Evolutionary conservation across 2,329 filamentous ascomycete species (phyloP).

Genomic region (Epichloe hybrida): DNA sequence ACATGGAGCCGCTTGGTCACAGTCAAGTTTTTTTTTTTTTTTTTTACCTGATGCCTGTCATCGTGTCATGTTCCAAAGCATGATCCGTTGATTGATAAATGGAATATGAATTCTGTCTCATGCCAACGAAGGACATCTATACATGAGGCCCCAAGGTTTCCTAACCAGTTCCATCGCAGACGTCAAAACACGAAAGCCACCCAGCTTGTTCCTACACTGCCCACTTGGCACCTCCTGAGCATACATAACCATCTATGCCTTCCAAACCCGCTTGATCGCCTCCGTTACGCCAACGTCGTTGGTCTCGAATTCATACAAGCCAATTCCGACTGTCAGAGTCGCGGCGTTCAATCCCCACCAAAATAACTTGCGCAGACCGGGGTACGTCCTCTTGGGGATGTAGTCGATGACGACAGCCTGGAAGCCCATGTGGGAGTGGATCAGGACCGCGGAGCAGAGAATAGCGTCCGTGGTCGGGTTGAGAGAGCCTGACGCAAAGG

Average conservation of each 20-base stretch:
- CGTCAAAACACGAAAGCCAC: background rate
- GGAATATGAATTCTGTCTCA: conserved; percentile 6
- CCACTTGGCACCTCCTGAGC: background rate
- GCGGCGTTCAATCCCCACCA: conserved; percentile 67
- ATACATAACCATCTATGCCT: conserved; percentile 39
- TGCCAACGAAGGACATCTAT: conserved; percentile 9
- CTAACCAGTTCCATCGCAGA: background rate
- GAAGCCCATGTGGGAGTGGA: conserved; percentile 95
- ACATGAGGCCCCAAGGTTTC: conserved; percentile 1
- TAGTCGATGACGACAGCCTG: conserved; percentile 87
- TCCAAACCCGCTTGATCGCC: conserved; percentile 80
- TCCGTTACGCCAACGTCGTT: conserved; percentile 94
- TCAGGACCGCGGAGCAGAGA: conserved; percentile 67
- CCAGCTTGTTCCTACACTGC: background rate
- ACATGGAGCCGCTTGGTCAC: too few species aligned
- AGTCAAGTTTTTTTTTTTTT: too few species aligned
- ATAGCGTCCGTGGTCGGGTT: conserved; percentile 82
- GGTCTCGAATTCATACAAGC: conserved; percentile 97
- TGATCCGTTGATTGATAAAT: background rate
- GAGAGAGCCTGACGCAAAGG: conserved; percentile 82
- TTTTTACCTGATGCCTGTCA: too few species aligned
- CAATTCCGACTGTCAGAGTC: conserved; percentile 71
- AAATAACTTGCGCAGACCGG: conserved; percentile 50
- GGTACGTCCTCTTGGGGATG: conserved; percentile 59
- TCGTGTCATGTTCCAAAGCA: too few species aligned